These are phyloP conservation scores for Thalassiosira oceanica DNA, from an alignment of 352 stramenopile genomes.

Conservation along the genomic window DNA sequence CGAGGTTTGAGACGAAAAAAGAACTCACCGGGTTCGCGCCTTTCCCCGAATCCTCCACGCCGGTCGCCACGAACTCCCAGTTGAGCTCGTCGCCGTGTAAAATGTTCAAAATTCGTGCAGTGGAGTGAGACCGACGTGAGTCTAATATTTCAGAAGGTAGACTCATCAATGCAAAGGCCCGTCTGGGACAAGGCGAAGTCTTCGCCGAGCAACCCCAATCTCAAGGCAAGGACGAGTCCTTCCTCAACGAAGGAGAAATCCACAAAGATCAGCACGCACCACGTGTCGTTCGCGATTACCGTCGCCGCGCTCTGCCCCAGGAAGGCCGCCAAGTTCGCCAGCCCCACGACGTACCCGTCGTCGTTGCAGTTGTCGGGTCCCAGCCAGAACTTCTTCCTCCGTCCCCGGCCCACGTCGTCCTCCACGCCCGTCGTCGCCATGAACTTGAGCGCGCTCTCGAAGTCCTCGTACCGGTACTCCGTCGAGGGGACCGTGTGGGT, in stretches of 20 bases:
- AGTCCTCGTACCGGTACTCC: conserved; percentile 14
- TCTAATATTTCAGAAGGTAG: no score
- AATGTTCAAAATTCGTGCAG: no score
- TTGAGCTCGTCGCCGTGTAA: conserved; percentile 29
- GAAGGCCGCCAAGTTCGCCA: conserved; percentile 31
- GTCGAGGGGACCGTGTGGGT: not conserved
- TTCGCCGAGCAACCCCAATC: no score
- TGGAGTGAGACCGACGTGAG: not conserved
- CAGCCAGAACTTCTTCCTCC: conserved; percentile 15
- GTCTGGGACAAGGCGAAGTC: no score
- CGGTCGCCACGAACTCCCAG: no score
- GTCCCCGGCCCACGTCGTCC: not conserved
- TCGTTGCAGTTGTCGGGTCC: conserved; percentile 20
- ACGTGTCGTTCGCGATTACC: conserved; percentile 18
- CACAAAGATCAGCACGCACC: not conserved
- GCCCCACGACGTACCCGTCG: conserved; percentile 25
- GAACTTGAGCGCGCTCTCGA: conserved; percentile 3
- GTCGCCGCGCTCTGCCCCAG: conserved; percentile 26
- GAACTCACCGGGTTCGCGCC: no score
- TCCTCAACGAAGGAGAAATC: not conserved
- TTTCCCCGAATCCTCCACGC: no score
- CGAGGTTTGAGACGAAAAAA: no score
- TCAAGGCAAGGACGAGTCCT: no score
- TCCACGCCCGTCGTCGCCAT: conserved; percentile 9
- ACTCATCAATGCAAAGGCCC: no score